A percentile compares a stretch with the other conserved stretches of the same genome.
Conservation (phyloP, 805 yeast genomes). For the Hanseniaspora clermontiae region DNA sequence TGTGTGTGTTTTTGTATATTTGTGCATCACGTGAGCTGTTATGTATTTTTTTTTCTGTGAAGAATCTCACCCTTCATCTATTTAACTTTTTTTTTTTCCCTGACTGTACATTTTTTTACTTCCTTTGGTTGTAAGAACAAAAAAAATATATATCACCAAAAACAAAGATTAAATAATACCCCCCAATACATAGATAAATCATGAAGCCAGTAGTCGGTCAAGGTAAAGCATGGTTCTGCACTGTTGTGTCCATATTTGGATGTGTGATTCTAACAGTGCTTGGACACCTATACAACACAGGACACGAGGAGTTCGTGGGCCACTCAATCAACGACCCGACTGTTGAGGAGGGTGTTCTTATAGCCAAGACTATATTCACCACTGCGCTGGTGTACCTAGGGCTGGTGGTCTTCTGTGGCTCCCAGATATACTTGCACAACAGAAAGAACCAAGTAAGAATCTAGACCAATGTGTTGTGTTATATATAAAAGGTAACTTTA, state of each 20-base stretch:
- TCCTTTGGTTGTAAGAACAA: neutral
- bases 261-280: conserved; percentile 73
- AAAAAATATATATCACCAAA: neutral
- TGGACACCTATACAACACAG: conserved; percentile 66
- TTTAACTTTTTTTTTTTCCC: neutral
- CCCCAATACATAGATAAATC: conserved; percentile 7
- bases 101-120: neutral
- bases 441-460: conserved; percentile 32
- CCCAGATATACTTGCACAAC: conserved; percentile 54
- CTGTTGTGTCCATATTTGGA: conserved; percentile 84
- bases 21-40: no score
- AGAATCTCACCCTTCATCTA: neutral
- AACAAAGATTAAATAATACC: neutral
- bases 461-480: neutral
- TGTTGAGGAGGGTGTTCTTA: conserved; percentile 75
- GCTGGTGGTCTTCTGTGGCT: conserved; percentile 83
- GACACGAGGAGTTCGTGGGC: conserved; percentile 88
- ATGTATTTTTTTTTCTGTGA: neutral
- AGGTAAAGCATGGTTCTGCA: conserved; percentile 89
- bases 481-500: neutral
- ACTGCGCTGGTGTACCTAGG: conserved; percentile 74
- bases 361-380: conserved; percentile 78
- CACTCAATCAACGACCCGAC: conserved; percentile 63
- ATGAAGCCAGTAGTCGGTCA: conserved; percentile 48
- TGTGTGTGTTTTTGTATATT: no score